Conservation (phyloP, 164 flowering plant species). For the Platanus orientalis region DNA sequence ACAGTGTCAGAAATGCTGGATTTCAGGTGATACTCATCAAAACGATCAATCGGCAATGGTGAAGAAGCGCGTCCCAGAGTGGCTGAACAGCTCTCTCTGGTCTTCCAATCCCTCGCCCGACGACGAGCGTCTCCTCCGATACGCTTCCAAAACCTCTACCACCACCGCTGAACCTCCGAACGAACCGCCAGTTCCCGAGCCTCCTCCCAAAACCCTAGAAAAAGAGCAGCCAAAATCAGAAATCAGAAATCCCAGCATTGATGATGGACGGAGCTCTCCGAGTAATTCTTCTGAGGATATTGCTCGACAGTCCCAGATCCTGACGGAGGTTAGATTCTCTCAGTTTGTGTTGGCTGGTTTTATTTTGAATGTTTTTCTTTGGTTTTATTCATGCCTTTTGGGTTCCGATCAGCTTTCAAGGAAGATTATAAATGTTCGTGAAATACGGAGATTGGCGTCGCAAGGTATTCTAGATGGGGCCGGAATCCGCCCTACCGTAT, state of each 20-base stretch:
- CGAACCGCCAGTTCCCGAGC: constrained; percentile 17
- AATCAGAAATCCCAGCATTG: constrained; percentile 17
- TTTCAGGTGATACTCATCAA: not conserved
- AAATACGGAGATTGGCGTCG: constrained; percentile 68
- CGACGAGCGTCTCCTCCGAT: constrained; percentile 22
- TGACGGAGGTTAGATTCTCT: constrained; percentile 53
- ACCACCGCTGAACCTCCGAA: constrained; percentile 11
- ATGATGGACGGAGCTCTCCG: constrained; percentile 17
- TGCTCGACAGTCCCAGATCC: constrained; percentile 58
- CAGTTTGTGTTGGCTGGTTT: not conserved
- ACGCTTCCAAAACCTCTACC: constrained; percentile 9
- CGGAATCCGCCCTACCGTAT: constrained; percentile 75
- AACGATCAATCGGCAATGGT: constrained; percentile 27
- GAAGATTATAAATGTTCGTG: constrained; percentile 65
- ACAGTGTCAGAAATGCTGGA: too few species aligned
- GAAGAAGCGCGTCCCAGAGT: constrained; percentile 80
- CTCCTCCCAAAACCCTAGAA: constrained; percentile 15
- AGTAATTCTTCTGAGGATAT: constrained; percentile 47
- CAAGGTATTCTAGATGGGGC: constrained; percentile 83
- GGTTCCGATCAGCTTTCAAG: constrained; percentile 51
- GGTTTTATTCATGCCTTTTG: not conserved
- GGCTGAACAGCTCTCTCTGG: constrained; percentile 95
- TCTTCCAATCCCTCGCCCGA: constrained; percentile 39
- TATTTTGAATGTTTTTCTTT: constrained; percentile 2
- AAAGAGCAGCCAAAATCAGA: constrained; percentile 21